These are phyloP conservation scores for Lasiodiplodia gonubiensis DNA, from an alignment of 2,329 filamentous ascomycete species.

Conservation along the genomic window DNA sequence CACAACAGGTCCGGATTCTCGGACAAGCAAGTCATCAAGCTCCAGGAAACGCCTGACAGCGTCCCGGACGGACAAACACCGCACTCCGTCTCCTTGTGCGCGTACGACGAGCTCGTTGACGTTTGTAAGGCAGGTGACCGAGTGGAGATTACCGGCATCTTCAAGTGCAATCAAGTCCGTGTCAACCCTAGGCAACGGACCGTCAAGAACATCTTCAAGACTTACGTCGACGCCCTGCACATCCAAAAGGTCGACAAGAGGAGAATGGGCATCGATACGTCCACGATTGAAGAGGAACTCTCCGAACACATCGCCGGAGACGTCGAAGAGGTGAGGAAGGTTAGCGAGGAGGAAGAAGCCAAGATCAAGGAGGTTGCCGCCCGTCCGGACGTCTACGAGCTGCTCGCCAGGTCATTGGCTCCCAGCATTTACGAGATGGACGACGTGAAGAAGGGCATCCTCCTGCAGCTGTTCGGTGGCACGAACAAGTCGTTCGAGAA, in stretches of 20 bases:
- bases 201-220: conserved; percentile 96
- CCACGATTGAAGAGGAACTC: conserved; percentile 83
- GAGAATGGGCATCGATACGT: conserved; percentile 86
- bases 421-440: conserved; percentile 98
- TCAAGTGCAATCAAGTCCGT: conserved; percentile 90
- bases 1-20: conserved; percentile 95
- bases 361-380: conserved; percentile 83
- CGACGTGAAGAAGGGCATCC: conserved; percentile 97
- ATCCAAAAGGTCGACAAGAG: conserved; percentile 97
- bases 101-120: conserved; percentile 96
- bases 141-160: conserved; percentile 94
- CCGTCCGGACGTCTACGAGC: conserved; percentile 87
- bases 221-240: conserved; percentile 92
- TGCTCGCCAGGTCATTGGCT: conserved; percentile 86
- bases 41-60: conserved; percentile 95
- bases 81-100: conserved; percentile 93
- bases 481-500: conserved; percentile 99
- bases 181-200: conserved; percentile 92
- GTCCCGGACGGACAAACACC: conserved; percentile 96
- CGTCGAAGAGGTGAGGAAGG: conserved; percentile 81
- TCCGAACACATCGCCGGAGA: conserved; percentile 73
- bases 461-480: conserved; percentile 94
- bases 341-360: conserved; percentile 83
- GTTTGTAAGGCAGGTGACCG: conserved; percentile 98
- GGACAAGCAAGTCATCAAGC: conserved; percentile 98